A percentile compares a stretch with the other conserved stretches of the same genome.
phyloP scores from a whole-genome alignment of 306 rosid genomes.

The Mucuna pruriens region DNA sequence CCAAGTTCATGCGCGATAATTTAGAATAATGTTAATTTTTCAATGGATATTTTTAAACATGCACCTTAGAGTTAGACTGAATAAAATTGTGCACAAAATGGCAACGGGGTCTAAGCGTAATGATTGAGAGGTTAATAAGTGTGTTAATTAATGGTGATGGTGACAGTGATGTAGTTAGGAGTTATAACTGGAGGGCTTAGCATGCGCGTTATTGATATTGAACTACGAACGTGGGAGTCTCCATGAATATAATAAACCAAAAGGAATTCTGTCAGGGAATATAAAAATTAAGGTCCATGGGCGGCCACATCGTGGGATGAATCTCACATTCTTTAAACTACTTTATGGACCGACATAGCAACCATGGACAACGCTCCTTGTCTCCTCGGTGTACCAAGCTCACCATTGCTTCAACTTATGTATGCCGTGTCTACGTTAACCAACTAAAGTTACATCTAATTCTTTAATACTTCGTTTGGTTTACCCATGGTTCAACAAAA shows the following conservation, averaged over 20 bases:
- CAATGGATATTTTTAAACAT: slow-evolving; percentile 42
- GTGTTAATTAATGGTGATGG: slow-evolving; percentile 31
- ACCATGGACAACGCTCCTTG: slow-evolving; percentile 59
- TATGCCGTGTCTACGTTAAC: not conserved
- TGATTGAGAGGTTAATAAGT: slow-evolving; percentile 55
- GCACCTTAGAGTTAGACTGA: slow-evolving; percentile 1
- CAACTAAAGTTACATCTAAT: not conserved
- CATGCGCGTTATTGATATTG: slow-evolving; percentile 46
- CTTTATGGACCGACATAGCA: slow-evolving; percentile 57
- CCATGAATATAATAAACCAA: slow-evolving; percentile 39
- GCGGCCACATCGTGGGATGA: slow-evolving; percentile 78
- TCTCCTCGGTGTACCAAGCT: slow-evolving; percentile 37
- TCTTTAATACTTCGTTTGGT: too few species aligned
- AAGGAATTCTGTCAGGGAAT: slow-evolving; percentile 46
- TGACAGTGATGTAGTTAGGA: slow-evolving; percentile 44
- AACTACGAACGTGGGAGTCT: slow-evolving; percentile 72
- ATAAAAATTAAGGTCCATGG: slow-evolving; percentile 41
- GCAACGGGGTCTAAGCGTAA: slow-evolving; percentile 41
- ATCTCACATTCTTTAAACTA: slow-evolving; percentile 49
- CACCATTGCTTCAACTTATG: not conserved
- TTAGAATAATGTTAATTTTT: slow-evolving; percentile 42
- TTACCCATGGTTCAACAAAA: too few species aligned
- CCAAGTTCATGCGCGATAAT: slow-evolving; percentile 53
- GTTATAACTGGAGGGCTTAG: slow-evolving; percentile 33
- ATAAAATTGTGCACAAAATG: slow-evolving; percentile 22